Base-by-base conservation (phyloP, 1,284 basidiomycete species). In the Sporisorium scitamineum region DNA sequence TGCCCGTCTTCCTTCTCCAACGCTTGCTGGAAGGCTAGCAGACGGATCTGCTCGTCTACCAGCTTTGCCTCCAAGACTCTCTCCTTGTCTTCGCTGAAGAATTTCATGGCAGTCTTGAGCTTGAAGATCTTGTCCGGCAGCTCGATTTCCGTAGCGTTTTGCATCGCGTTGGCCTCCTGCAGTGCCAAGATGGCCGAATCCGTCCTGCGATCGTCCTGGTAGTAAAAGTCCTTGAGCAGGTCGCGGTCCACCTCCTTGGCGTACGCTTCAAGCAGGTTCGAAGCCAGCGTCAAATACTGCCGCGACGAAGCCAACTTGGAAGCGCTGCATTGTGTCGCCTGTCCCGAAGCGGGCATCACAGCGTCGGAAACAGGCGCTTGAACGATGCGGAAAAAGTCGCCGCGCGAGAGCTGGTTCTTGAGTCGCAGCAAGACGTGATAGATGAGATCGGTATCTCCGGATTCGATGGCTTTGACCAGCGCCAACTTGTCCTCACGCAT, bases 401-500 rank as follows among this genome's bases (percentile, higher is more conserved):
- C 97, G 2, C 97, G 89, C 0, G 93, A 89, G 29, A 97, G 89
- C 14, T 92, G 90, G 56, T 92, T 90, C 81, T 94, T 91, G 56
- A 79, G 70, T 13, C 70, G 59, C 31, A 76, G 70, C 26, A 81
- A 53, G 3, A 78, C 69, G 29, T 75, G 69, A 56, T 76, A 81
- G 37, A 81, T 69, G 1, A 99, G 89, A 86, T 99, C 95, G 0
- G 95, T 94, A 84, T 99, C 95, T 0, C 95, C 95, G 71, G 94
- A 95, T 75, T 95, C 93, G 16, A 97, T 92, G 0, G 96, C 94
- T 84, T 97, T 97, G 65, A 90, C 87, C 31, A 99, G 87, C 5
- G 96, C 97, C 3, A 95, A 86, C 67, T 90, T 90, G 83, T 97
- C 94, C 85, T 98, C 93, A 79, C 95, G 94, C 97, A 99, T 99